Base-by-base conservation (phyloP, 495 filamentous ascomycete species). In the Lophiostoma macrostomum region DNA sequence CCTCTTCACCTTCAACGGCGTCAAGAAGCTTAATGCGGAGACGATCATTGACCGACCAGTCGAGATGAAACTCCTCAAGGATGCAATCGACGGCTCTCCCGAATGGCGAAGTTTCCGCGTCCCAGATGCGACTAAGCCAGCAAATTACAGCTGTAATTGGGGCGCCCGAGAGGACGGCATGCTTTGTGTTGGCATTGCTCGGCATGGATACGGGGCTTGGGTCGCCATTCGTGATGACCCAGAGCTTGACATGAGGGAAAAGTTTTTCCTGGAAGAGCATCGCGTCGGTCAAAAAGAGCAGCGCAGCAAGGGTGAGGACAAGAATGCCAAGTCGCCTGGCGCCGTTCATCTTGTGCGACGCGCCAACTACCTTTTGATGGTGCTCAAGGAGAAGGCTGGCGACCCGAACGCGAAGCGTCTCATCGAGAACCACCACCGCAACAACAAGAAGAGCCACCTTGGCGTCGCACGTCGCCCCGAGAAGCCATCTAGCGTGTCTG, bases 231-330 rank as follows among this genome's bases (percentile, higher is more conserved):
- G 91, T 8, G 94, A 97, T 60, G 93, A 99, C 63, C 74, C 80
- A 4, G 90, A 96, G 43, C 79, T 99, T 14, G 83, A 78, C 4
- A 84, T 99, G 71, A 75, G 76, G 2, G 93, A 96, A 57, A 97
- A 96, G 65, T 90, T 97, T 67, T 99, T 94, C 73, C 68, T 99
- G 5, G 93, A 99, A 67, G 93, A 99, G 64, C 91, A 96, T 66
- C 86, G 91, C n/a, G 91, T 96, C 19, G 94, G 91, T 66, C 87
- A 94, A 68, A 97, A 97, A 63, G 91, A 90, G 56, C 88, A 96
- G 60, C 86, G 93, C 14, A 78, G 76, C 53, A 88, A 88, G 58
- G 80, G 74, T 0, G 88, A 93, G 11, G 80, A 82, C 45, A 87
- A 87, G 61, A 76, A 81, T 14, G 86, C 88, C 1, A 95, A 96